Conservation (phyloP, 2,329 filamentous ascomycete genomes). For the Colletotrichum sp. region DNA sequence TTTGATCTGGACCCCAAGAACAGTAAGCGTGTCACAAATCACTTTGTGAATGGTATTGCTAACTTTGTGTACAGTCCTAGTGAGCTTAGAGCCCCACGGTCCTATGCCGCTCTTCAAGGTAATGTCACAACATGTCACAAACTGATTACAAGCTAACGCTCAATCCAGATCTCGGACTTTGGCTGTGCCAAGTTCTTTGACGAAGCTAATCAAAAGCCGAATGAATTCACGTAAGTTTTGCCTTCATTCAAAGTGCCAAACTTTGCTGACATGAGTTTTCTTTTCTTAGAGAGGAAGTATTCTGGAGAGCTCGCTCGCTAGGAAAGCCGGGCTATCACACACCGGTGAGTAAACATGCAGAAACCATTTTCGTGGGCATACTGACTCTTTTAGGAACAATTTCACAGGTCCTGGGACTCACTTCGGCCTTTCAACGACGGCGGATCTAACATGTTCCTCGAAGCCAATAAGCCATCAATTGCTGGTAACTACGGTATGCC, state of each 20-base stretch:
- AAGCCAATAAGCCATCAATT: not conserved
- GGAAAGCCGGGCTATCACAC: constrained; percentile 7
- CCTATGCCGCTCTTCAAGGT: constrained; percentile 16
- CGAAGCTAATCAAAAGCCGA: not conserved
- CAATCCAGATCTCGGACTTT: constrained; percentile 11
- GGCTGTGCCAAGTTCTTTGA: not conserved
- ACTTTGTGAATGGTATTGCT: not conserved
- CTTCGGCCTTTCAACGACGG: not conserved
- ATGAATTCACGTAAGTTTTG: constrained; percentile 1
- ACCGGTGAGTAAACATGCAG: constrained; percentile 1
- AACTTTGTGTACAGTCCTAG: not conserved
- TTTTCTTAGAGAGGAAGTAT: not conserved
- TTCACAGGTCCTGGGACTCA: constrained; percentile 15
- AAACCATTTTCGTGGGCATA: not conserved
- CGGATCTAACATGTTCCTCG: not conserved
- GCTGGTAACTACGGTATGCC: constrained; percentile 25
- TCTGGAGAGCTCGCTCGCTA: constrained; percentile 4
- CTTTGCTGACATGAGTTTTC: not conserved
- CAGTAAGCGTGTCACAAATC: constrained; percentile 20
- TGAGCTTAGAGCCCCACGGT: not conserved
- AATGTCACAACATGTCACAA: not conserved
- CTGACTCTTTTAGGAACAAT: constrained; percentile 23
- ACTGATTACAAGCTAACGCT: not conserved
- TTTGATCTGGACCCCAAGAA: constrained; percentile 30
- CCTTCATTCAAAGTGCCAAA: not conserved